Conservation (phyloP, 306 rosid species). For the Carpinus viminea region DNA sequence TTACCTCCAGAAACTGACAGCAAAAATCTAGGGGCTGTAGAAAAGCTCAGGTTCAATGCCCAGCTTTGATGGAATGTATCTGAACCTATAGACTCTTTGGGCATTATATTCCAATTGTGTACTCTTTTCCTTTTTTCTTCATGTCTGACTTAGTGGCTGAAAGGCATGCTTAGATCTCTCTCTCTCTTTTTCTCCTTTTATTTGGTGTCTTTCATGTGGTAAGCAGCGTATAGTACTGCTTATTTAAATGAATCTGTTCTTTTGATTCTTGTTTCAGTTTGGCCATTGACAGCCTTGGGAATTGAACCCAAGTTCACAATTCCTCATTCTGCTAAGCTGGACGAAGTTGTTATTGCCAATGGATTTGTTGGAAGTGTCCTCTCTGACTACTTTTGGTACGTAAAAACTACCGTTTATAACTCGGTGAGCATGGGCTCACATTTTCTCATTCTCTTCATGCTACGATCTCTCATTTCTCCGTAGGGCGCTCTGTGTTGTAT, state of each 20-base stretch:
- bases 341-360: conserved; percentile 91
- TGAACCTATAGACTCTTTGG: not conserved
- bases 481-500: conserved; percentile 96
- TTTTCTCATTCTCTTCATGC: conserved; percentile 16
- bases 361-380: conserved; percentile 95
- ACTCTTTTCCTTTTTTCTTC: not conserved
- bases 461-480: conserved; percentile 25
- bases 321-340: conserved; percentile 76
- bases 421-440: conserved; percentile 5
- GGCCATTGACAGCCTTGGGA: conserved; percentile 94
- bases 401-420: conserved; percentile 16
- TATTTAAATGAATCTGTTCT: conserved; percentile 9
- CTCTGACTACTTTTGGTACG: conserved; percentile 92
- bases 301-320: conserved; percentile 87
- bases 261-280: conserved; percentile 51
- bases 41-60: conserved; percentile 13
- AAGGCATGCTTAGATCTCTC: not conserved
- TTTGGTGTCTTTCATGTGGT: not conserved
- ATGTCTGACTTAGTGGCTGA: not conserved
- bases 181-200: not conserved
- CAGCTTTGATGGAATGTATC: not conserved
- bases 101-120: not conserved
- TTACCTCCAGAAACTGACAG: not conserved
- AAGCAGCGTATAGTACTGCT: not conserved
- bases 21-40: not conserved